Percentiles rank a stretch among this genome's conserved stretches.
Conservation (phyloP, 2,329 filamentous ascomycete species). For the Colletotrichum ledebouriae region DNA sequence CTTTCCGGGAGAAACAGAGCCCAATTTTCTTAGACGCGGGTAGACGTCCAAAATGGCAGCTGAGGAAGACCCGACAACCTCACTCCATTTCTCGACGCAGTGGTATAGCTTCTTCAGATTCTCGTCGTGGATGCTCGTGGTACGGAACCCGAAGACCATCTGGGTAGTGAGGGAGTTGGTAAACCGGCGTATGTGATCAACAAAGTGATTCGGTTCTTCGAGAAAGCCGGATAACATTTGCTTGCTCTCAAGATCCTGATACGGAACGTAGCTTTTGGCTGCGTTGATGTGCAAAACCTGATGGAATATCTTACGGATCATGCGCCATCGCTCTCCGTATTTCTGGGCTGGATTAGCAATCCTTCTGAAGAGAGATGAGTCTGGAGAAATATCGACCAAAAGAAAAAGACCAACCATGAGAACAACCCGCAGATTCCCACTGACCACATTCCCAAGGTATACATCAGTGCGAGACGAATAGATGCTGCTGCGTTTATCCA, state of each 20-base stretch:
- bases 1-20: conserved; percentile 28
- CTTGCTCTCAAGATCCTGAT: conserved; percentile 58
- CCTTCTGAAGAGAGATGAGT: too few species aligned
- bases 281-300: conserved; percentile 54
- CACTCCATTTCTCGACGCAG: conserved; percentile 50
- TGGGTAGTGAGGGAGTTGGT: conserved; percentile 63
- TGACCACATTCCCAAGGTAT: conserved; percentile 25
- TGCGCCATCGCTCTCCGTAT: conserved; percentile 35
- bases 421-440: conserved; percentile 19
- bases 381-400: too few species aligned
- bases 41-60: conserved; percentile 62
- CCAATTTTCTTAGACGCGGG: conserved; percentile 52
- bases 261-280: conserved; percentile 56
- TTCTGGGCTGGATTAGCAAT: neutral
- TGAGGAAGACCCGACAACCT: conserved; percentile 55
- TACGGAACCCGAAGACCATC: conserved; percentile 65
- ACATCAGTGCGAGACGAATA: conserved; percentile 60
- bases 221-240: conserved; percentile 57
- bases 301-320: conserved; percentile 51
- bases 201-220: conserved; percentile 55
- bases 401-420: conserved; percentile 12
- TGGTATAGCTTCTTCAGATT: conserved; percentile 60
- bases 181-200: conserved; percentile 62
- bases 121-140: conserved; percentile 56
- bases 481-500: conserved; percentile 63